Evolutionary conservation across 2,329 filamentous ascomycete genomes (phyloP).

Genomic region (Pyricularia grisea): DNA sequence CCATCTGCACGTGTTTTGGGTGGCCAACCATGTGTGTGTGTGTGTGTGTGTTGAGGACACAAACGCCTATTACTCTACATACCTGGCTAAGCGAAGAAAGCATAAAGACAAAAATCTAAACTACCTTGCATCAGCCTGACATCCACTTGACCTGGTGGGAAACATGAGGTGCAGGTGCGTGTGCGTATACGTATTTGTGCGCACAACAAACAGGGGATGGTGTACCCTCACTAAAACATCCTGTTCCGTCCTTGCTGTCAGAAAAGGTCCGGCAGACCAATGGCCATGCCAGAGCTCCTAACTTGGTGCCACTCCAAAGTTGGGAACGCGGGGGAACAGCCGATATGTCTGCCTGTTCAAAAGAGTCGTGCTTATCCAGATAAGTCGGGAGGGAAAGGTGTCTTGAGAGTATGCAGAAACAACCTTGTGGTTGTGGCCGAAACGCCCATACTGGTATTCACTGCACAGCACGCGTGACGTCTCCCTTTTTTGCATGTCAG

Average conservation of each 20-base stretch:
- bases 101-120: neutral
- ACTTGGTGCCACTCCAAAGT: neutral
- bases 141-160: neutral
- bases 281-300: neutral
- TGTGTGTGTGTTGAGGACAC: neutral
- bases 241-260: neutral
- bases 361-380: neutral
- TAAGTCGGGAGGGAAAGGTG: neutral
- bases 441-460: neutral
- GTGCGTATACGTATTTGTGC: neutral
- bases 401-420: neutral
- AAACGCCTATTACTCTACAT: neutral
- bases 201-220: neutral
- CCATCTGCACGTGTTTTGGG: neutral
- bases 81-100: neutral
- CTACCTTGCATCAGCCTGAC: neutral
- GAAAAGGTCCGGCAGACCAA: neutral
- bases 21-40: neutral
- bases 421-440: neutral
- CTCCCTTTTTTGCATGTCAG: neutral
- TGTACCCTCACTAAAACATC: neutral
- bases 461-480: neutral
- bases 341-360: neutral
- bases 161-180: neutral
- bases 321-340: neutral